Percentiles rank a stretch among this genome's conserved stretches.
Conservation (phyloP, 768 basidiomycete species). For the Rhodotorula kratochvilovae region DNA sequence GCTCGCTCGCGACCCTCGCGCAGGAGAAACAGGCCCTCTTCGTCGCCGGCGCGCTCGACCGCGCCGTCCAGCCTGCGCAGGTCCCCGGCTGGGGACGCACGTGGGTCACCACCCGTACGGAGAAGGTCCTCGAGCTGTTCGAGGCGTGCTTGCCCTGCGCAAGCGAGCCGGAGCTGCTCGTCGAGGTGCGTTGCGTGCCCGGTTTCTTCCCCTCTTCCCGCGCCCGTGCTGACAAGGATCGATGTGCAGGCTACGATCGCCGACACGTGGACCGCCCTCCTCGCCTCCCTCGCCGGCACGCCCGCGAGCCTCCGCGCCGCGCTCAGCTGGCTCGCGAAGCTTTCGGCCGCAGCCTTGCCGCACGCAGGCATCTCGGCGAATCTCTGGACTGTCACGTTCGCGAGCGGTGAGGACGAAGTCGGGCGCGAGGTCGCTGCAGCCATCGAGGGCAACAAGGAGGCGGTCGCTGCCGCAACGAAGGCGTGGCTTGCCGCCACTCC, state of each 20-base stretch:
- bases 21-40: background rate
- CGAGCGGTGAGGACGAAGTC: background rate
- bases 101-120: slow-evolving; percentile 15
- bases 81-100: slow-evolving; percentile 14
- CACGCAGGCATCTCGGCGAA: background rate
- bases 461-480: background rate
- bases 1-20: background rate
- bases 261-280: slow-evolving; percentile 10
- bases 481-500: background rate
- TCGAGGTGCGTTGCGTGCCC: background rate
- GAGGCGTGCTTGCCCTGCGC: background rate
- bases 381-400: background rate
- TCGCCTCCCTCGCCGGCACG: background rate
- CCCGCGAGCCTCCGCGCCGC: background rate
- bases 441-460: background rate
- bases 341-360: background rate
- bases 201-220: no score
- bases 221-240: no score
- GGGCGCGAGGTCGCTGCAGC: background rate
- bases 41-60: slow-evolving; percentile 1
- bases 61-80: background rate
- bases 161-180: background rate
- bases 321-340: slow-evolving; percentile 10
- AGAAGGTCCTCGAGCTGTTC: slow-evolving; percentile 16
- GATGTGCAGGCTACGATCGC: background rate